Base-by-base conservation (phyloP, 768 basidiomycete species). In the Amanita muscaria region DNA sequence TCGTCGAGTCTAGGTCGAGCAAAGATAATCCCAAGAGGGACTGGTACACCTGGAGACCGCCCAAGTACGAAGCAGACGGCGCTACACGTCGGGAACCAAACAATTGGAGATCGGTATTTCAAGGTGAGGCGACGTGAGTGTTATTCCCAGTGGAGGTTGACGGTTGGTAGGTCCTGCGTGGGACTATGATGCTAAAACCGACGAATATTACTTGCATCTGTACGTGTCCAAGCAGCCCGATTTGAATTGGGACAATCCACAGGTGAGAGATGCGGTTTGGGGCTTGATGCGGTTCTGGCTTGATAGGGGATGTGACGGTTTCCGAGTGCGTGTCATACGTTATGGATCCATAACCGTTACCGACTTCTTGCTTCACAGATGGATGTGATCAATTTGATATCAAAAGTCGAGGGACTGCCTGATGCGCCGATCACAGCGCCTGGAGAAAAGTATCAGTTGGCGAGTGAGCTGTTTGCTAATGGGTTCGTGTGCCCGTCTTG, bases 11-110 rank as follows among this genome's bases (percentile, higher is more conserved):
- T 19, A 64, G 63, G 23, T 64, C 73, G 51, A 57, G 69, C 61
- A 56, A 76, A 64, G 22, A 44, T 5, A 67, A 73, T 54, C 71
- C 77, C 0, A 84, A 81, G 58, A 72, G 83, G 11, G 74, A 86
- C 54, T 86, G 82, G 81, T 88, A 85, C 59, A 70, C 81, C 48
- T 87, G 85, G 84, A 71, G 76, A 12, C 75, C 79, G 3, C 74
- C 80, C 2, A 69, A 63, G 50, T 68, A 63, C 50, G 74, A 77
- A 47, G 62, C 63, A 11, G 59, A 69, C 3, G 82, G 83, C 1
- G 34, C 7, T n/a, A 64, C 72, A 36, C 69, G 72, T 18, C 61
- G 65, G 1, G 79, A 81, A 5, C 84, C 85, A 0, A 83, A 84
- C 57, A 87, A 88, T 55, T 86, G 85, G 84, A 68, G 68, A 51